phyloP scores from a whole-genome alignment of 495 filamentous ascomycete species.

The Trichoderma reesei region DNA sequence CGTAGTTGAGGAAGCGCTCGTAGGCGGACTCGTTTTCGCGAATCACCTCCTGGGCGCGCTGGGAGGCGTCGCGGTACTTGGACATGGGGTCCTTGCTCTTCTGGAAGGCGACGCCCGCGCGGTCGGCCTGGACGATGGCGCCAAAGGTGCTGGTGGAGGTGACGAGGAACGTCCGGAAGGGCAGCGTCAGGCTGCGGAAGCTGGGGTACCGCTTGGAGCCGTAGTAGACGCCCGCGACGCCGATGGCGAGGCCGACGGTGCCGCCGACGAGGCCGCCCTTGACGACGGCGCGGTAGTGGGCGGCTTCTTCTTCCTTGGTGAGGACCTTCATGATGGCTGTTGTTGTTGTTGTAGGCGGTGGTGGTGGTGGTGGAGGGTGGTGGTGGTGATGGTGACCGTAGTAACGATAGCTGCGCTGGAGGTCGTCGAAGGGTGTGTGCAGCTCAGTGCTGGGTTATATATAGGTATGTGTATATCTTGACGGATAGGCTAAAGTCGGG shows the following conservation, averaged over 20 bases:
- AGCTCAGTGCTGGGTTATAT: not conserved
- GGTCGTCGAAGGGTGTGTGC: too few species aligned
- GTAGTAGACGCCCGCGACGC: slow-evolving; percentile 50
- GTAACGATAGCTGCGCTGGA: too few species aligned
- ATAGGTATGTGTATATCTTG: not conserved
- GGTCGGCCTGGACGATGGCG: slow-evolving; percentile 79
- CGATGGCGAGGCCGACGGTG: slow-evolving; percentile 51
- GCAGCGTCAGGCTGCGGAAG: slow-evolving; percentile 71
- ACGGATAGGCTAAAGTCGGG: not conserved
- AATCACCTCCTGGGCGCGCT: slow-evolving; percentile 28
- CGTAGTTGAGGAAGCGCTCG: slow-evolving; percentile 45
- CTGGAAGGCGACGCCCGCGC: slow-evolving; percentile 66
- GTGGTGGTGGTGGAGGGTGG: not conserved
- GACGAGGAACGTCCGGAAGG: slow-evolving; percentile 85
- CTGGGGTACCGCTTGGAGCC: slow-evolving; percentile 56
- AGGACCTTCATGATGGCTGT: slow-evolving; percentile 74
- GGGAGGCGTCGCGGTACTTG: slow-evolving; percentile 54
- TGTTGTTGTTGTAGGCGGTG: slow-evolving; percentile 2
- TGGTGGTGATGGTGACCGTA: not conserved
- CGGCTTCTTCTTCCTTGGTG: slow-evolving; percentile 80
- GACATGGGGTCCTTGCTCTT: slow-evolving; percentile 52
- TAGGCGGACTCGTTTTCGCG: slow-evolving; percentile 38
- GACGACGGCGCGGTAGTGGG: slow-evolving; percentile 55
- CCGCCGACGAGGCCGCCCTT: slow-evolving; percentile 69
- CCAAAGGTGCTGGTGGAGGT: slow-evolving; percentile 73